These are phyloP conservation scores for Tetrapyrgos nigripes DNA, from an alignment of 1,284 basidiomycete species.

Conservation along the genomic window DNA sequence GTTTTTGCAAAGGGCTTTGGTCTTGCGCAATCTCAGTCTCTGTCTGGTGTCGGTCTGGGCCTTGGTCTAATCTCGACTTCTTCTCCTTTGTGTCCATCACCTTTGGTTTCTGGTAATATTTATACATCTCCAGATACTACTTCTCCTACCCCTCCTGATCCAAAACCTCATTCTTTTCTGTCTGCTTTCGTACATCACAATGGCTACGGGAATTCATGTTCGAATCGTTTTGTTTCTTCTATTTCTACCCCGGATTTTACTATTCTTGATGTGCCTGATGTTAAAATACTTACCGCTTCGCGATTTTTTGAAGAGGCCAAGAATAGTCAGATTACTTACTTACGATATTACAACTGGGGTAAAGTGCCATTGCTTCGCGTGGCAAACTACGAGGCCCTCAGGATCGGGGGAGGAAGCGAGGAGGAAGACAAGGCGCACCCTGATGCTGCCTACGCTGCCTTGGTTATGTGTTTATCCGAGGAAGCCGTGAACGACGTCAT, in stretches of 20 bases:
- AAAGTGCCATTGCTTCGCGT: too few relatives aligned
- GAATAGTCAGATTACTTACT: background rate
- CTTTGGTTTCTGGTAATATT: background rate
- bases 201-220: background rate
- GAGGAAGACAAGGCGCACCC: too few relatives aligned
- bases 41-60: background rate
- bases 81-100: too few relatives aligned
- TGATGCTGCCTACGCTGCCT: too few relatives aligned
- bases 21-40: background rate
- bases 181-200: background rate
- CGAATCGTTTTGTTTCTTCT: background rate
- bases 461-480: too few relatives aligned
- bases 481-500: too few relatives aligned
- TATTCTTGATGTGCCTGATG: background rate
- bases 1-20: conserved; percentile 19
- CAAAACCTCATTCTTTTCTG: background rate
- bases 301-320: conserved; percentile 2
- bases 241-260: background rate
- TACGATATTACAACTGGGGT: too few relatives aligned
- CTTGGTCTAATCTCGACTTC: background rate
- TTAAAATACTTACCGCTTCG: background rate
- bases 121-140: background rate
- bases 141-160: background rate
- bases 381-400: too few relatives aligned
- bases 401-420: too few relatives aligned